Evolutionary conservation across 192 early-diverging fungal genomes (phyloP).

Genomic region (Backusella macrospora): DNA sequence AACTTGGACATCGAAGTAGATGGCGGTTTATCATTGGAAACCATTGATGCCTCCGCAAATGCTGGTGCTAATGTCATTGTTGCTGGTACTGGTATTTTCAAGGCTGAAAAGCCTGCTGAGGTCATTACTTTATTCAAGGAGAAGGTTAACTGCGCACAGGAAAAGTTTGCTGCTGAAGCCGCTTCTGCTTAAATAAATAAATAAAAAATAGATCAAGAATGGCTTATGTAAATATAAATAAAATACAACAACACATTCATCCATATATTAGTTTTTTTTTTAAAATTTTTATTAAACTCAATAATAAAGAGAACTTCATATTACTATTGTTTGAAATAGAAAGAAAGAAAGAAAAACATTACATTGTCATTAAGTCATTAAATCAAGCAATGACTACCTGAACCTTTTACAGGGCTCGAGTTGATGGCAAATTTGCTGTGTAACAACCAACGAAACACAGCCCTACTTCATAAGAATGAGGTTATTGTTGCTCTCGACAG

Average conservation of each 20-base stretch:
- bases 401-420: background rate
- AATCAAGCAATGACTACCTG: background rate
- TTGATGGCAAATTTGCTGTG: background rate
- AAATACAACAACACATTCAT: background rate
- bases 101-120: conserved; percentile 66
- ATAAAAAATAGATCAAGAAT: background rate
- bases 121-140: conserved; percentile 68
- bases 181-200: conserved; percentile 3
- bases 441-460: background rate
- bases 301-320: background rate
- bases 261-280: background rate
- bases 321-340: background rate
- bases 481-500: too few relatives aligned
- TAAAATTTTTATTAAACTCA: background rate
- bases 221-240: background rate
- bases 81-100: conserved; percentile 90
- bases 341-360: too few relatives aligned
- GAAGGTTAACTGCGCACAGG: conserved; percentile 57
- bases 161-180: conserved; percentile 19
- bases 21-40: conserved; percentile 84
- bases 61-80: conserved; percentile 99
- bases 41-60: conserved; percentile 81
- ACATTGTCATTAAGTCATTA: background rate
- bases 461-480: background rate
- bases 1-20: conserved; percentile 94